These are phyloP conservation scores for Phlebiopsis gigantea DNA, from an alignment of 768 basidiomycete genomes.

Conservation along the genomic window DNA sequence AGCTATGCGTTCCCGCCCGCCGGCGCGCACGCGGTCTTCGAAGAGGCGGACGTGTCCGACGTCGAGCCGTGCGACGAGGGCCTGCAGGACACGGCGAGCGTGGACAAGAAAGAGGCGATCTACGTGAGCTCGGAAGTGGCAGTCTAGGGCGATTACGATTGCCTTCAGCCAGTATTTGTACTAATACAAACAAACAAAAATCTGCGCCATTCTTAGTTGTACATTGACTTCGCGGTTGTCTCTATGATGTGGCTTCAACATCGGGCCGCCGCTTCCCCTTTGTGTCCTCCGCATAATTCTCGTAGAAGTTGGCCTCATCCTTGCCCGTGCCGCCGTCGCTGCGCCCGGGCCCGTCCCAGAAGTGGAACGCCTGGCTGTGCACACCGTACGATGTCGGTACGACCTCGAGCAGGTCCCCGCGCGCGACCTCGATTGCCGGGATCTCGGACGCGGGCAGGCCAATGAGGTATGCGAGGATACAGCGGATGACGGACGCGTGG, in stretches of 20 bases:
- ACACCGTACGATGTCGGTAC: slow-evolving; percentile 88
- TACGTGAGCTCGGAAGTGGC: too few species aligned
- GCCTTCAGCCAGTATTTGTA: not conserved
- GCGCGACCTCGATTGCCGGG: slow-evolving; percentile 93
- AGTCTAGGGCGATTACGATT: too few species aligned
- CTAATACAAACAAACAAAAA: not conserved
- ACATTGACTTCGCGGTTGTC: too few species aligned
- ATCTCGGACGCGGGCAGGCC: slow-evolving; percentile 95
- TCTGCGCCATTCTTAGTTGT: too few species aligned
- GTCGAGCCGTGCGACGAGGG: not conserved
- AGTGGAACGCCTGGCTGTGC: slow-evolving; percentile 81
- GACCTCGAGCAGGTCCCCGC: slow-evolving; percentile 94
- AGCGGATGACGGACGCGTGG: slow-evolving; percentile 95
- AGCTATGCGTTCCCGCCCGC: slow-evolving; percentile 58
- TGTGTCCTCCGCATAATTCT: slow-evolving; percentile 68
- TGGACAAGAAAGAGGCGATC: slow-evolving; percentile 3
- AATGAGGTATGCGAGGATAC: slow-evolving; percentile 88
- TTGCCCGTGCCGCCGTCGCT: slow-evolving; percentile 36
- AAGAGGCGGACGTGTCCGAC: slow-evolving; percentile 45
- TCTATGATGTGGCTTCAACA: not conserved
- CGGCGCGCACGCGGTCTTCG: slow-evolving; percentile 42
- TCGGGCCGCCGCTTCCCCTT: slow-evolving; percentile 29
- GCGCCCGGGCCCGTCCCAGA: slow-evolving; percentile 86
- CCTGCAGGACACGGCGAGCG: not conserved
- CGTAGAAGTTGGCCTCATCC: slow-evolving; percentile 79